Evolutionary conservation across 2,329 filamentous ascomycete species (phyloP).

Genomic region (Epichloe uncinata): DNA sequence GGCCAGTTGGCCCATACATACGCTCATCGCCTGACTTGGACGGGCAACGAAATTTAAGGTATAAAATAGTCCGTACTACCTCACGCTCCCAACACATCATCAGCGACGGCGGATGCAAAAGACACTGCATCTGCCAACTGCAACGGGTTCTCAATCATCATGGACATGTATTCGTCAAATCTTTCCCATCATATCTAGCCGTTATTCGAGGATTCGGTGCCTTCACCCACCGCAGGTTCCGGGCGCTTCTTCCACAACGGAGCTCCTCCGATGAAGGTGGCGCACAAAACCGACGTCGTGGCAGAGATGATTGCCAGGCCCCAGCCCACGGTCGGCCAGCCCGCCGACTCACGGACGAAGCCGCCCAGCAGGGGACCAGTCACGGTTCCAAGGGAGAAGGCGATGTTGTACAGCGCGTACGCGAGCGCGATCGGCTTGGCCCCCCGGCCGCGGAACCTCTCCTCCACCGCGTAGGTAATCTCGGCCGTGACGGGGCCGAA

Average conservation of each 20-base stretch:
- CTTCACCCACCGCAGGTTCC: neutral
- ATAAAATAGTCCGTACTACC: too few relatives aligned
- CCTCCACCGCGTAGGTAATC: constrained; percentile 20
- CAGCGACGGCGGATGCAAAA: too few relatives aligned
- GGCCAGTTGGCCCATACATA: too few relatives aligned
- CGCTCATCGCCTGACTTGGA: too few relatives aligned
- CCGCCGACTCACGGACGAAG: constrained; percentile 18
- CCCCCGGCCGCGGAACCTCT: constrained; percentile 7
- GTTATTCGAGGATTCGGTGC: neutral
- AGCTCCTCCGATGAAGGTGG: constrained; percentile 18
- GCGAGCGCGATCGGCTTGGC: constrained; percentile 20
- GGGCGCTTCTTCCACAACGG: constrained; percentile 16
- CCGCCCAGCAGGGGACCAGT: constrained; percentile 22
- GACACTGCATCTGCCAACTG: neutral
- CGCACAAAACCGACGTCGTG: constrained; percentile 15
- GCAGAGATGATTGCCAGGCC: constrained; percentile 16
- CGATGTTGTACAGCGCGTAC: constrained; percentile 23
- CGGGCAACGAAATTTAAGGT: too few relatives aligned
- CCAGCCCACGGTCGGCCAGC: constrained; percentile 22
- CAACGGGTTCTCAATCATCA: neutral
- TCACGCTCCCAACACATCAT: too few relatives aligned
- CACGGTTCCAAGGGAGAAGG: constrained; percentile 20
- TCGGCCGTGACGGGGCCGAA: constrained; percentile 23
- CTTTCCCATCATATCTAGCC: too few relatives aligned
- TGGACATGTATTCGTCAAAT: neutral